These are phyloP conservation scores for Dillenia suffruticosa DNA, from an alignment of 164 flowering plant genomes.

Conservation along the genomic window DNA sequence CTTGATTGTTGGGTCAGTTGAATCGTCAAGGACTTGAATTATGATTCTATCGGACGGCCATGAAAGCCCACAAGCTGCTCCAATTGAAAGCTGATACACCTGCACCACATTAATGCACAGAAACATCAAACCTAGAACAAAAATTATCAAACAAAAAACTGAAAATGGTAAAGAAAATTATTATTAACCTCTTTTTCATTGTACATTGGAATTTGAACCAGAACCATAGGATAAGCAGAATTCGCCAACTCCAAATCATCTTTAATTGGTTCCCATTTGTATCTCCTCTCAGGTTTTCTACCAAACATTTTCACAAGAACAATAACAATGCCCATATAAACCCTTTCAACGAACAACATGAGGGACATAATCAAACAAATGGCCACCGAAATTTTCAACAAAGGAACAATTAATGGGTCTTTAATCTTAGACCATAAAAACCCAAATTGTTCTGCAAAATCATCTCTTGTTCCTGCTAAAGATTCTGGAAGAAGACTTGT, in stretches of 20 bases:
- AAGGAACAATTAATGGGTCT: conserved; percentile 50
- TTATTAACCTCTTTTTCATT: conserved; percentile 70
- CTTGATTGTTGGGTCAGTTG: conserved; percentile 72
- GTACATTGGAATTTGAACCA: conserved; percentile 90
- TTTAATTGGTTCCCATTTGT: conserved; percentile 56
- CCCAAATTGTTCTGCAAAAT: conserved; percentile 29
- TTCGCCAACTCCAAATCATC: conserved; percentile 57
- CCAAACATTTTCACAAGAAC: conserved; percentile 42
- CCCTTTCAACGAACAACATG: conserved; percentile 59
- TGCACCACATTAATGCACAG: conserved; percentile 13
- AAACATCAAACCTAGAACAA: neutral
- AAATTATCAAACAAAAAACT: neutral
- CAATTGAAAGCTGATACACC: conserved; percentile 85
- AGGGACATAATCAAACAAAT: conserved; percentile 50
- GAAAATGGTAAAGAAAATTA: neutral
- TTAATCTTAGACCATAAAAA: conserved; percentile 49
- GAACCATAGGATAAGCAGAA: conserved; percentile 63
- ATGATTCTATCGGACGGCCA: conserved; percentile 86
- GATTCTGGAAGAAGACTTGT: conserved; percentile 25
- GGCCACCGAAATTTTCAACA: conserved; percentile 31
- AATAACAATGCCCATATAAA: conserved; percentile 56
- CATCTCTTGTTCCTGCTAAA: conserved; percentile 28
- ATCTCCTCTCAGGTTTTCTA: conserved; percentile 52
- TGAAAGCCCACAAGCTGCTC: conserved; percentile 90
- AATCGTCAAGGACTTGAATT: conserved; percentile 87